phyloP scores from a whole-genome alignment of 2,329 filamentous ascomycete genomes.

The Orbilia brochopaga region DNA sequence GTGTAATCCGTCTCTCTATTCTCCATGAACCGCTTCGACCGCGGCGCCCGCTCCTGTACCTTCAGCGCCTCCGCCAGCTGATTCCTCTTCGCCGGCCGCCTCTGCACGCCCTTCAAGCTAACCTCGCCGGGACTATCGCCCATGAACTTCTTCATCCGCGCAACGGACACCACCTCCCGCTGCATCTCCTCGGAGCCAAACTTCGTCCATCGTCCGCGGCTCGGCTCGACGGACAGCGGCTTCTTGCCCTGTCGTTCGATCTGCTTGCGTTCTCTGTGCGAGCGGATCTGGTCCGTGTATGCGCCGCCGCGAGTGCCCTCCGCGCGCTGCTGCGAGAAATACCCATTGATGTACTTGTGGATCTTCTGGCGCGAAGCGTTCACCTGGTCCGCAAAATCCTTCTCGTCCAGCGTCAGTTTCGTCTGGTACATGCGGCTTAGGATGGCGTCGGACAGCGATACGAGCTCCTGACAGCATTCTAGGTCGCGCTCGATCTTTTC shows the following conservation, averaged over 20 bases:
- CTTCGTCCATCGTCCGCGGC: constrained; percentile 28
- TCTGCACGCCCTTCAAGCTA: constrained; percentile 22
- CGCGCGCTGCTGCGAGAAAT: constrained; percentile 16
- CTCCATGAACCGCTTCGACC: constrained; percentile 22
- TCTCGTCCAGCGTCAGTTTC: constrained; percentile 11
- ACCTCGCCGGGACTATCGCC: constrained; percentile 23
- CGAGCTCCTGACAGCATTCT: constrained; percentile 40
- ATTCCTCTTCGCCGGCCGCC: constrained; percentile 22
- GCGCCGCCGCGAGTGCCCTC: constrained; percentile 5
- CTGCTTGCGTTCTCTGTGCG: constrained; percentile 20
- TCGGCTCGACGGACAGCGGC: background rate
- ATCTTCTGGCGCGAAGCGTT: constrained; percentile 30
- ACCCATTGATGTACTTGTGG: constrained; percentile 41
- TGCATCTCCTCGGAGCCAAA: constrained; percentile 25
- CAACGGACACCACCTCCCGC: background rate
- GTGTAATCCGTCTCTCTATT: constrained; percentile 37
- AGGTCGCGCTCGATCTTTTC: constrained; percentile 39
- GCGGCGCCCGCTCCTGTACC: constrained; percentile 1
- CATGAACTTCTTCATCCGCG: constrained; percentile 4
- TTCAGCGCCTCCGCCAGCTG: constrained; percentile 6
- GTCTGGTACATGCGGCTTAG: constrained; percentile 35
- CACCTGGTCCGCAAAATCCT: constrained; percentile 36
- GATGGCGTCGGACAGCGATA: constrained; percentile 32
- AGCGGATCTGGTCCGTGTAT: background rate
- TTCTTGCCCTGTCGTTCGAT: constrained; percentile 4